Percentiles rank a stretch among this genome's conserved stretches.
These are phyloP conservation scores for Exophiala bonariae DNA, from an alignment of 2,329 filamentous ascomycete genomes.

Conservation along the genomic window DNA sequence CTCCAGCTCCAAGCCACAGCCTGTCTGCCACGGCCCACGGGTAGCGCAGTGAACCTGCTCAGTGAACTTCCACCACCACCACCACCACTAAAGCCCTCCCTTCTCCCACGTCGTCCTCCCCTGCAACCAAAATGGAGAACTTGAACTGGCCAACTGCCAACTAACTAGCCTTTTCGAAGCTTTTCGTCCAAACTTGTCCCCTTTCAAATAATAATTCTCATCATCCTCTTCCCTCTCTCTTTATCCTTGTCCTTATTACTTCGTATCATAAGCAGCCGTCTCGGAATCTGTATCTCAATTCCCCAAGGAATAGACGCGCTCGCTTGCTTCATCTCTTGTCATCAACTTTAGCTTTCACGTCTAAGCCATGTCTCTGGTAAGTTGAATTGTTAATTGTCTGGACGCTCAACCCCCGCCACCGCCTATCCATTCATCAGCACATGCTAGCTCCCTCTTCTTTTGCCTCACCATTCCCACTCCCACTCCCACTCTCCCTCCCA, in stretches of 20 bases:
- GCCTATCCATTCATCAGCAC: constrained; percentile 17
- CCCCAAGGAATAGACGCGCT: background rate
- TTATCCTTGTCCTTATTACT: constrained; percentile 6
- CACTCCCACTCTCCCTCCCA: constrained; percentile 6
- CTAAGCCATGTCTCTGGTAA: background rate
- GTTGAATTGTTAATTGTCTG: background rate
- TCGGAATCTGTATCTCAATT: no score
- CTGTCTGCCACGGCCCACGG: no score
- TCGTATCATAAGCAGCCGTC: no score
- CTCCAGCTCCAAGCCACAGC: no score
- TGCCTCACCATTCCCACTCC: background rate
- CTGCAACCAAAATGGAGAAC: constrained; percentile 4
- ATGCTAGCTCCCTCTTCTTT: constrained; percentile 20
- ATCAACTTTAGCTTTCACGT: background rate
- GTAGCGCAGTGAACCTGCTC: no score
- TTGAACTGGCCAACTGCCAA: no score
- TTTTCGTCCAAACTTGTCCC: no score
- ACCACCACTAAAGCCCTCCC: no score
- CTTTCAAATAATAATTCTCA: constrained; percentile 1
- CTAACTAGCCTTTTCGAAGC: no score
- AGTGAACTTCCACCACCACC: no score
- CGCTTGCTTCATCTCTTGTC: background rate
- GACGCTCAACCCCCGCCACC: background rate
- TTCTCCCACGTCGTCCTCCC: no score
- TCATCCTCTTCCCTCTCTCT: background rate